These are phyloP conservation scores for Ophiostoma perfectum DNA, from an alignment of 2,329 filamentous ascomycete genomes.

Conservation along the genomic window DNA sequence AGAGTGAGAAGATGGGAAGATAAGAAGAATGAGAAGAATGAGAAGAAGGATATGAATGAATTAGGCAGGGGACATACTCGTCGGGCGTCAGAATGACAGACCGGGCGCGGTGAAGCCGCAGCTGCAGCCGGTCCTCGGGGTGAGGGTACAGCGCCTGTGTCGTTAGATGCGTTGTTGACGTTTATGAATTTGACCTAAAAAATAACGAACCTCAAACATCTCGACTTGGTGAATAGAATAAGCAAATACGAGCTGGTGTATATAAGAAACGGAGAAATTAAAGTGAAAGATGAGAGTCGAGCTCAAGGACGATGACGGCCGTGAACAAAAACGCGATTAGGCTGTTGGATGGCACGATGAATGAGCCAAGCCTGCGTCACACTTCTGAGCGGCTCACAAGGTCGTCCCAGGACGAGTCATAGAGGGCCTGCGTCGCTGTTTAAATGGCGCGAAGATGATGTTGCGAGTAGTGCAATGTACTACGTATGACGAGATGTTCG, in stretches of 20 bases:
- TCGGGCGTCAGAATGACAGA: constrained; percentile 74
- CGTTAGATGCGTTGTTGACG: background rate
- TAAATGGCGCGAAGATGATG: too few species aligned
- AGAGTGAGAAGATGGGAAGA: background rate
- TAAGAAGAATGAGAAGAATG: background rate
- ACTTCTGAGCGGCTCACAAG: background rate
- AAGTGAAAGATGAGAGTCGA: background rate
- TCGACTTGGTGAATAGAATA: background rate
- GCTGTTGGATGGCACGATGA: background rate
- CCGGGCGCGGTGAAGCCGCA: constrained; percentile 77
- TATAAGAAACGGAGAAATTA: background rate
- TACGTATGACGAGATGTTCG: too few species aligned
- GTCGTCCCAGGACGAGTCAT: background rate
- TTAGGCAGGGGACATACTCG: constrained; percentile 49
- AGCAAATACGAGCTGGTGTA: too few species aligned
- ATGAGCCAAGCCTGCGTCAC: background rate
- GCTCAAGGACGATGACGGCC: background rate
- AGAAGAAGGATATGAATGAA: too few species aligned
- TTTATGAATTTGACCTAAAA: too few species aligned
- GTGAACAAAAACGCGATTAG: background rate
- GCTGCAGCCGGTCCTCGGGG: constrained; percentile 67
- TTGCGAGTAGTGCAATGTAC: too few species aligned
- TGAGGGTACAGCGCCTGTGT: constrained; percentile 37
- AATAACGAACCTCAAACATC: constrained; percentile 24
- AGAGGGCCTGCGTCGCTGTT: too few species aligned